These are phyloP conservation scores for Chlorella sp. DNA, from an alignment of 139 green algal species.

Conservation along the genomic window DNA sequence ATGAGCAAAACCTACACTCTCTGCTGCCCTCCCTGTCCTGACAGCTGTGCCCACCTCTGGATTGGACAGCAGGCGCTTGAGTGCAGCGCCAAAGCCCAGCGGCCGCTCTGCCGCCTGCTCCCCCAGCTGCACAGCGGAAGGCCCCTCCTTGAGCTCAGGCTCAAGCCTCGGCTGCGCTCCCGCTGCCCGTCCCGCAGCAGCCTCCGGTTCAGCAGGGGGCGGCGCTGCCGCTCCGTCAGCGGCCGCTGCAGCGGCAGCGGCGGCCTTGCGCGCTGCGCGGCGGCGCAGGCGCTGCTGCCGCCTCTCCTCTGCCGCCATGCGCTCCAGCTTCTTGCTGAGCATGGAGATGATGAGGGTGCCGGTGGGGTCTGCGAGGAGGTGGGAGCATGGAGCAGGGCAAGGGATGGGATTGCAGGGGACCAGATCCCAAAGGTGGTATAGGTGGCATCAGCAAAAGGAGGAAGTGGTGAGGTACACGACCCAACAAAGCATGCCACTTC, in stretches of 20 bases:
- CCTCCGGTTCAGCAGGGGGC: background rate
- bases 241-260: background rate
- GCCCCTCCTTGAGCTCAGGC: background rate
- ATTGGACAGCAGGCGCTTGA: background rate
- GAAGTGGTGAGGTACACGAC: too few species aligned
- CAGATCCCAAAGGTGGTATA: too few species aligned
- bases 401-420: too few species aligned
- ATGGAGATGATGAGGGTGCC: constrained; percentile 24
- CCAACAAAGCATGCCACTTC: too few species aligned
- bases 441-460: too few species aligned
- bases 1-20: too few species aligned
- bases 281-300: constrained; percentile 11
- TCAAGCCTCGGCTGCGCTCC: background rate
- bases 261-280: background rate
- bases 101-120: background rate
- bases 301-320: constrained; percentile 15
- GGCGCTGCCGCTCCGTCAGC: background rate
- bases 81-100: background rate
- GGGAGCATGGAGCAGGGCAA: too few species aligned
- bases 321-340: constrained; percentile 40
- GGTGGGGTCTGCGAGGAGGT: constrained; percentile 8
- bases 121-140: background rate
- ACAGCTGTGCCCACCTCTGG: background rate
- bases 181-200: background rate
- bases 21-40: background rate